These are phyloP conservation scores for Nicotiana sylvestris DNA, from an alignment of 257 asterid genomes.

Conservation along the genomic window DNA sequence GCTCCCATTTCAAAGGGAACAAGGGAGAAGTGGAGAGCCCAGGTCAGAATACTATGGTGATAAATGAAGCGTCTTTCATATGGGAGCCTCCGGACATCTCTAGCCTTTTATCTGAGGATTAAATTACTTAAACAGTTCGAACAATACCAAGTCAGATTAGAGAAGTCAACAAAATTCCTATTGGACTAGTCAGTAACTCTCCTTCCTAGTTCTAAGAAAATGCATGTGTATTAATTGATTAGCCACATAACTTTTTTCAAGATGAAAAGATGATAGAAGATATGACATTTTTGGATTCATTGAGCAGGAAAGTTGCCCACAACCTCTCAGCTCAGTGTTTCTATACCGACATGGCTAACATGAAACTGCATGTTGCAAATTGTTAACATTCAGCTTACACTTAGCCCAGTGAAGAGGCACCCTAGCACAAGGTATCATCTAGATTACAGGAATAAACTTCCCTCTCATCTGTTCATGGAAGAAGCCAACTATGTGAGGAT, in stretches of 20 bases:
- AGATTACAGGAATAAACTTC: background rate
- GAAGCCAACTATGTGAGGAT: background rate
- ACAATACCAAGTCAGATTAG: background rate
- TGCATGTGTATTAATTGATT: background rate
- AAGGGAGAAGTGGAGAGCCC: background rate
- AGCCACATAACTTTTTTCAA: background rate
- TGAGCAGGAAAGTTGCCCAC: background rate
- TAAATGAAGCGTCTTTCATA: background rate
- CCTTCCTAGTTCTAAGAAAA: background rate
- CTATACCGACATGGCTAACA: background rate
- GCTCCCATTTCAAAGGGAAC: background rate
- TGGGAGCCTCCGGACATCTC: background rate
- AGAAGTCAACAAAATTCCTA: background rate
- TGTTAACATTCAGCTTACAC: background rate
- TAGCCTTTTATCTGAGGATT: background rate
- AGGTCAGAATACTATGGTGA: background rate
- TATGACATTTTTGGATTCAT: background rate
- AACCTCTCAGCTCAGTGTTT: background rate
- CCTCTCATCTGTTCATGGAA: background rate
- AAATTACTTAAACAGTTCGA: background rate
- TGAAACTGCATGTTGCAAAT: constrained; percentile 1
- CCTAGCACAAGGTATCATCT: background rate
- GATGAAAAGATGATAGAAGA: background rate
- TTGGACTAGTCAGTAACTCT: background rate
- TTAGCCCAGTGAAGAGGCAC: background rate